Conservation (phyloP, 192 early-diverging fungal genomes). For the Podila horticola region DNA sequence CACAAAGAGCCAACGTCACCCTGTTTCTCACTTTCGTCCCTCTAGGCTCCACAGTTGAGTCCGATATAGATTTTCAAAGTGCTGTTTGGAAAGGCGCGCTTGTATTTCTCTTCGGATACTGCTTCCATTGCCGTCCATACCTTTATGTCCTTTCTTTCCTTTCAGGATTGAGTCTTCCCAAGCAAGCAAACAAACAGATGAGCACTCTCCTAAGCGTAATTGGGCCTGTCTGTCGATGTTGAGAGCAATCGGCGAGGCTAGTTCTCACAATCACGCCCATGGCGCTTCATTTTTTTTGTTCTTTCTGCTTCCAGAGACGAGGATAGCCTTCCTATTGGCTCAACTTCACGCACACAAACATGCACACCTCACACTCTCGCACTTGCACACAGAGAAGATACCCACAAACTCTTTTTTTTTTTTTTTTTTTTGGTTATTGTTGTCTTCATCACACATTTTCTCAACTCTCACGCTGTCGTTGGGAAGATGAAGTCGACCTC, state of each 20-base stretch:
- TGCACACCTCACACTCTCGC: background rate
- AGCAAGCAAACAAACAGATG: background rate
- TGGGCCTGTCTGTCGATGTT: too few relatives aligned
- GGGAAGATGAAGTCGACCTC: too few relatives aligned
- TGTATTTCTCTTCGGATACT: background rate
- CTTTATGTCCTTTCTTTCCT: background rate
- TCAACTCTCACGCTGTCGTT: too few relatives aligned
- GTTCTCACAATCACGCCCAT: background rate
- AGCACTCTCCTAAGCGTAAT: background rate
- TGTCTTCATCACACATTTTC: too few relatives aligned
- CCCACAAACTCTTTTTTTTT: too few relatives aligned
- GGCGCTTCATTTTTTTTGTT: conserved; percentile 3
- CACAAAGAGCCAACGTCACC: too few relatives aligned
- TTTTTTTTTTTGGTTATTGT: too few relatives aligned
- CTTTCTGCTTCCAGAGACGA: conserved; percentile 5
- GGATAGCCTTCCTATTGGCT: conserved; percentile 6
- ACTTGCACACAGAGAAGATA: too few relatives aligned
- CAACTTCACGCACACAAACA: background rate
- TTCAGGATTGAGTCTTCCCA: background rate
- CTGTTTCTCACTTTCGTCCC: too few relatives aligned
- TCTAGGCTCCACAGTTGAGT: too few relatives aligned
- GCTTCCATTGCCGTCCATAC: background rate
- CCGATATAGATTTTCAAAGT: too few relatives aligned
- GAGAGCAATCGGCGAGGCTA: too few relatives aligned
- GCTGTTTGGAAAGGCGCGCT: background rate